Evolutionary conservation across 257 asterid species (phyloP).

Genomic region (Echites panduratus): DNA sequence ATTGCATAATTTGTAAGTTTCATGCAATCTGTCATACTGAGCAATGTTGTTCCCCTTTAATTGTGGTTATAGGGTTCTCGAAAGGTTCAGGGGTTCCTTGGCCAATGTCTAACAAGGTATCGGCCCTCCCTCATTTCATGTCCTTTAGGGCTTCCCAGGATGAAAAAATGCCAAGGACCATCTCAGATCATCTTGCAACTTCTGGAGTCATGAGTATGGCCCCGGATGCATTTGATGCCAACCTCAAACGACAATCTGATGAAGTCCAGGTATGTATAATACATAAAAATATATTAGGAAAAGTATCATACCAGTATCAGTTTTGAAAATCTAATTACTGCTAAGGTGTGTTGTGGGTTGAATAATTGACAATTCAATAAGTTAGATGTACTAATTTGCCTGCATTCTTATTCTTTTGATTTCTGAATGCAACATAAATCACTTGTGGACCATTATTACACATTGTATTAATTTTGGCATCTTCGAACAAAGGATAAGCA

Average conservation of each 20-base stretch:
- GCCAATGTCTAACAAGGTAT: conserved; percentile 40
- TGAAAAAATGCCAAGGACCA: conserved; percentile 33
- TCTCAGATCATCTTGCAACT: conserved; percentile 27
- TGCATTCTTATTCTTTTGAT: not conserved
- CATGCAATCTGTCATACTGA: not conserved
- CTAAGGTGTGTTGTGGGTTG: not conserved
- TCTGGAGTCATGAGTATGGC: conserved; percentile 27
- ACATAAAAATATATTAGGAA: not conserved
- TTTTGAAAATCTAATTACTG: not conserved
- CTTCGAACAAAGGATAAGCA: not conserved
- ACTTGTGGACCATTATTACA: not conserved
- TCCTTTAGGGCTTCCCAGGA: conserved; percentile 41
- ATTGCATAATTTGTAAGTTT: not conserved
- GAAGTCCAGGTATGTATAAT: conserved; percentile 24
- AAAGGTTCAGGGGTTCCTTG: conserved; percentile 41
- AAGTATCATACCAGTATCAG: not conserved
- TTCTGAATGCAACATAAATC: not conserved
- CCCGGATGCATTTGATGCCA: conserved; percentile 24
- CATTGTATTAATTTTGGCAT: not conserved
- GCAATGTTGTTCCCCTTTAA: not conserved
- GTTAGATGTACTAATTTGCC: not conserved
- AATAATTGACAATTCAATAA: not conserved
- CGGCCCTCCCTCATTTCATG: conserved; percentile 46
- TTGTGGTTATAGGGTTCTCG: conserved; percentile 26
- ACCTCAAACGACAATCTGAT: conserved; percentile 21